Conservation (phyloP, 306 rosid genomes). For the Glycyrrhiza uralensis region DNA sequence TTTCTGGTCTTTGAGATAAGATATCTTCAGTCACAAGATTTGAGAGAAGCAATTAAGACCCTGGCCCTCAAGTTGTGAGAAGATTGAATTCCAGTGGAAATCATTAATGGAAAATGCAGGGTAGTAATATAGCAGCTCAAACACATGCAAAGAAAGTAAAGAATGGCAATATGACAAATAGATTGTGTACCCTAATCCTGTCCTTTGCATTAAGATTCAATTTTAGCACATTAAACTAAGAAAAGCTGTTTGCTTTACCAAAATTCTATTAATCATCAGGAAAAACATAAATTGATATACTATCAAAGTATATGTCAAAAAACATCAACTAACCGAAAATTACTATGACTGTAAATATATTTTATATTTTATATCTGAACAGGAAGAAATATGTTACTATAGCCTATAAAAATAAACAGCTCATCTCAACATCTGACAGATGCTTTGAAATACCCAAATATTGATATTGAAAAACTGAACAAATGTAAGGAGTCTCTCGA, state of each 20-base stretch:
- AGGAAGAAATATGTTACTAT: constrained; percentile 9
- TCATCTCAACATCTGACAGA: constrained; percentile 20
- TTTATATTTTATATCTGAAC: neutral
- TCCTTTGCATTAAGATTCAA: neutral
- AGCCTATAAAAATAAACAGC: constrained; percentile 10
- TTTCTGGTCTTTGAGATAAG: constrained; percentile 15
- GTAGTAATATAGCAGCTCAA: neutral
- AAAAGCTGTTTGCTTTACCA: constrained; percentile 8
- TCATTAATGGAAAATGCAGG: constrained; percentile 15
- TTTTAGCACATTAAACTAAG: constrained; percentile 1
- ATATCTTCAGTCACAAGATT: constrained; percentile 17
- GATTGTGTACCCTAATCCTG: constrained; percentile 1
- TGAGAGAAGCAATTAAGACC: neutral
- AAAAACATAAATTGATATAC: neutral
- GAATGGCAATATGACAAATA: neutral
- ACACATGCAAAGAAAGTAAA: neutral
- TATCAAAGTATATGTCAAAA: neutral
- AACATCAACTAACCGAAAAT: neutral
- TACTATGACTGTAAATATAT: neutral
- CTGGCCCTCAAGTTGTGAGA: neutral
- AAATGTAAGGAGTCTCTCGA: constrained; percentile 23
- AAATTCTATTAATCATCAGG: neutral
- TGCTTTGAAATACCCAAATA: constrained; percentile 16
- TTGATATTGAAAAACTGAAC: constrained; percentile 26
- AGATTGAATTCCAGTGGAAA: constrained; percentile 11